Evolutionary conservation across 2,329 filamentous ascomycete genomes (phyloP).

Genomic region (Xylariaceae sp.): DNA sequence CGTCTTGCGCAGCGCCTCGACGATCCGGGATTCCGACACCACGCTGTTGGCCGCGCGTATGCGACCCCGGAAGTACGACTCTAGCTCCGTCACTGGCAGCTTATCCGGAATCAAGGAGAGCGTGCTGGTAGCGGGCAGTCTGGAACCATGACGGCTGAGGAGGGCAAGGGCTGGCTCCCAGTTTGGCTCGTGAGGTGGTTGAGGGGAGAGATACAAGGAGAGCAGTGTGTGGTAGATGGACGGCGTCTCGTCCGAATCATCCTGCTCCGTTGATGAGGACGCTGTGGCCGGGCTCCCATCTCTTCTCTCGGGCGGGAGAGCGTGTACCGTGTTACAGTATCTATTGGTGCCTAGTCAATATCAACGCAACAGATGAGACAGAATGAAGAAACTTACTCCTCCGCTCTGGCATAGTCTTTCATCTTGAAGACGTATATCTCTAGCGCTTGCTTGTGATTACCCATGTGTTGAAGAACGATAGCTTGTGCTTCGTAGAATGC

Average conservation of each 20-base stretch:
- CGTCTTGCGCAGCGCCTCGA: constrained; percentile 72
- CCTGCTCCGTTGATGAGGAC: constrained; percentile 41
- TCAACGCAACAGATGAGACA: not conserved
- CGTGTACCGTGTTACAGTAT: constrained; percentile 85
- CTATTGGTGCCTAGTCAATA: constrained; percentile 39
- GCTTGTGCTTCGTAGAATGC: constrained; percentile 87
- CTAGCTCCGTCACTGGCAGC: constrained; percentile 74
- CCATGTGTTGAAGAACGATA: constrained; percentile 91
- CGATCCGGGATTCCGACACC: constrained; percentile 76
- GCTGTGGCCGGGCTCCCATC: constrained; percentile 13
- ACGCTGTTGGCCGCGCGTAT: constrained; percentile 83
- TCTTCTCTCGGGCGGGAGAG: constrained; percentile 20
- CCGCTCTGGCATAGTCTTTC: constrained; percentile 80
- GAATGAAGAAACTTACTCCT: constrained; percentile 63
- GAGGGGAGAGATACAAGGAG: constrained; percentile 82
- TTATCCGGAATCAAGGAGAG: constrained; percentile 79
- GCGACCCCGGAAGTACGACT: constrained; percentile 87
- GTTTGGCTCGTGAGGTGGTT: constrained; percentile 67
- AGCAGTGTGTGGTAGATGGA: constrained; percentile 93
- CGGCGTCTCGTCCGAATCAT: constrained; percentile 49
- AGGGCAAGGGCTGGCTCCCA: constrained; percentile 79
- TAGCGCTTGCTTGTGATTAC: constrained; percentile 90
- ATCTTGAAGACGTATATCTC: constrained; percentile 97
- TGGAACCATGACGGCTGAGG: constrained; percentile 87
- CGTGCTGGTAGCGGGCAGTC: constrained; percentile 83